Evolutionary conservation across 495 filamentous ascomycete species (phyloP).

Genomic region (Saxophila tyrrhenica): DNA sequence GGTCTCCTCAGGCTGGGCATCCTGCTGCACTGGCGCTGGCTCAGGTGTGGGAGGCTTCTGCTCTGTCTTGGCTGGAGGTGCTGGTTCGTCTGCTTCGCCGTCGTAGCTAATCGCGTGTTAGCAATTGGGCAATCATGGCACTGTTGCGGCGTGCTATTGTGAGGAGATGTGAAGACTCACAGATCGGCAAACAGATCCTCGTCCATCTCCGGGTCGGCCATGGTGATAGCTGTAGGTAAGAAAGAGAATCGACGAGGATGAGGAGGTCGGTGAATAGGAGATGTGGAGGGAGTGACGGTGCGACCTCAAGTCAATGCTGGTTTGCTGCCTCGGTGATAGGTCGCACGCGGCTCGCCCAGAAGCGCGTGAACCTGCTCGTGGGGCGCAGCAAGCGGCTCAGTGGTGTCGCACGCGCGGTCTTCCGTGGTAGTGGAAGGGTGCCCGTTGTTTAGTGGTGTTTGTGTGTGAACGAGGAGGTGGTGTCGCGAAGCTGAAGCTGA

Average conservation of each 20-base stretch:
- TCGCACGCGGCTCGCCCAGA: not conserved
- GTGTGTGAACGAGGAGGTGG: too few species aligned
- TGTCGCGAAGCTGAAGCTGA: too few species aligned
- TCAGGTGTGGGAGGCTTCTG: constrained; percentile 22
- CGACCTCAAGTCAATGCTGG: not conserved
- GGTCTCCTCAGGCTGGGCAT: not conserved
- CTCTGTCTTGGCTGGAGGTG: constrained; percentile 14
- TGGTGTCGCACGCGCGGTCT: too few species aligned
- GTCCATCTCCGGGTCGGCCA: constrained; percentile 83
- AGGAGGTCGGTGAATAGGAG: constrained; percentile 3
- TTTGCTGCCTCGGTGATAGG: not conserved
- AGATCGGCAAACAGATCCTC: constrained; percentile 98
- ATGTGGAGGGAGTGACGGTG: not conserved
- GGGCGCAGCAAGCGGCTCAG: too few species aligned
- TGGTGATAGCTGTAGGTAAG: constrained; percentile 27
- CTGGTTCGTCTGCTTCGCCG: constrained; percentile 54
- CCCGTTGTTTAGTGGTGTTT: too few species aligned
- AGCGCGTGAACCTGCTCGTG: too few species aligned
- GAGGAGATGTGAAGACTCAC: constrained; percentile 48
- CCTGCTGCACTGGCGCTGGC: not conserved
- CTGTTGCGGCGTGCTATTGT: not conserved
- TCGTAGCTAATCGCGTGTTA: constrained; percentile 55
- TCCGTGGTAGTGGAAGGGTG: too few species aligned
- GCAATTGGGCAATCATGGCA: not conserved
- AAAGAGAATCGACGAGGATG: too few species aligned